Conservation (phyloP, 192 early-diverging fungal genomes). For the Coemansia sp. region DNA sequence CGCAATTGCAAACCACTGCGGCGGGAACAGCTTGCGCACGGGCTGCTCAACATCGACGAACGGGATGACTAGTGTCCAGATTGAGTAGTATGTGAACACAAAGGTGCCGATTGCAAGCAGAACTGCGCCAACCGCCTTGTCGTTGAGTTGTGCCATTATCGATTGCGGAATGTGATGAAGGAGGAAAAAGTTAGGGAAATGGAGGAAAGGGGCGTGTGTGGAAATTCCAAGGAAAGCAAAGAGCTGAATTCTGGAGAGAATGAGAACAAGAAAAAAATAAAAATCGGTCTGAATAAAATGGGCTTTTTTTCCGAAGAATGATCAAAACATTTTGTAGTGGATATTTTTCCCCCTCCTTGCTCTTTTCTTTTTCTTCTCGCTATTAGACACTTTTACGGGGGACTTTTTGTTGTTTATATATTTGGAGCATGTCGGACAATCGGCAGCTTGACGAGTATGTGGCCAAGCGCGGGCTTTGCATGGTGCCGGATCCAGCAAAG, state of each 20-base stretch:
- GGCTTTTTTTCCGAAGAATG: not conserved
- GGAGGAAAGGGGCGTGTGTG: not conserved
- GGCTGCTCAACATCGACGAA: constrained; percentile 79
- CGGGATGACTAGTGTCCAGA: constrained; percentile 88
- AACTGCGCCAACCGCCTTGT: constrained; percentile 78
- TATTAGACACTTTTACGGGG: not conserved
- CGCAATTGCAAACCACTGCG: constrained; percentile 82
- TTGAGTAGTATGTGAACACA: constrained; percentile 86
- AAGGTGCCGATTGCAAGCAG: constrained; percentile 67
- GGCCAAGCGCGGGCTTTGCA: constrained; percentile 11
- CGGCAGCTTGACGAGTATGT: not conserved
- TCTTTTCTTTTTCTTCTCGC: not conserved
- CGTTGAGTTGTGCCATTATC: constrained; percentile 57
- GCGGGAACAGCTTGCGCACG: constrained; percentile 75
- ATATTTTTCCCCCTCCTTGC: not conserved
- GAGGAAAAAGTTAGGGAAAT: not conserved
- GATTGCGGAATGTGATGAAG: not conserved
- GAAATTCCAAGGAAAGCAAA: not conserved
- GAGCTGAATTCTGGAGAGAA: not conserved
- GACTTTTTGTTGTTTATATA: not conserved
- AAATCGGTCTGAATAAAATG: not conserved
- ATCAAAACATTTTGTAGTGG: not conserved
- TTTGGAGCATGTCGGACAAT: not conserved
- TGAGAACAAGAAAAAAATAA: not conserved
- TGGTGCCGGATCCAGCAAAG: constrained; percentile 22